phyloP scores from a whole-genome alignment of 768 basidiomycete species.

The Pleurotus cornucopiae region DNA sequence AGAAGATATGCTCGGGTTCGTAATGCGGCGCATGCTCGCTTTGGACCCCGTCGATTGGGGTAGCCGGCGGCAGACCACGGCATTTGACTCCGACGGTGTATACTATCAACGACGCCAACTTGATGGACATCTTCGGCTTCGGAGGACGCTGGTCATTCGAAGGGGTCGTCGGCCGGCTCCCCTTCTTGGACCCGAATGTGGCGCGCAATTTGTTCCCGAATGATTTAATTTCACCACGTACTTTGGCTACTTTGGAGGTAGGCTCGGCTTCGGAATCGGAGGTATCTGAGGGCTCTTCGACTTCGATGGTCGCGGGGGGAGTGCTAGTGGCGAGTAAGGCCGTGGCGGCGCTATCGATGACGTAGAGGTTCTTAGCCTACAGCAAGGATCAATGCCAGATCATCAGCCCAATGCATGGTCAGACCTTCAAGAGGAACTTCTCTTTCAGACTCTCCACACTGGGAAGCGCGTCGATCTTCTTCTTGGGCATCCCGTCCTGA shows the following conservation, averaged over 20 bases:
- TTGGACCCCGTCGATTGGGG: not conserved
- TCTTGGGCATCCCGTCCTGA: slow-evolving; percentile 38
- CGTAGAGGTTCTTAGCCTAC: slow-evolving; percentile 71
- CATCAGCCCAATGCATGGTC: slow-evolving; percentile 12
- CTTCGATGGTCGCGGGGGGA: slow-evolving; percentile 9
- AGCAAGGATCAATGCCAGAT: not conserved
- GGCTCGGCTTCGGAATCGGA: slow-evolving; percentile 5
- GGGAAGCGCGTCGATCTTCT: slow-evolving; percentile 55
- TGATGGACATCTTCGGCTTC: slow-evolving; percentile 65
- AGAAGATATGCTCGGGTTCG: slow-evolving; percentile 86
- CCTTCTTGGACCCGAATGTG: slow-evolving; percentile 9
- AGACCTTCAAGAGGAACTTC: slow-evolving; percentile 79
- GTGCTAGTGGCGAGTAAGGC: not conserved
- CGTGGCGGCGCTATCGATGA: slow-evolving; percentile 18
- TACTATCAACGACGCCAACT: slow-evolving; percentile 72
- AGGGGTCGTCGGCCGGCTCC: not conserved
- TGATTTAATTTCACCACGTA: slow-evolving; percentile 3
- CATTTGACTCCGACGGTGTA: slow-evolving; percentile 97
- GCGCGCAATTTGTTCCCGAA: slow-evolving; percentile 10
- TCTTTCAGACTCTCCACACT: slow-evolving; percentile 82
- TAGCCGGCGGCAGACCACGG: slow-evolving; percentile 51
- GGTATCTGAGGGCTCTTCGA: slow-evolving; percentile 3
- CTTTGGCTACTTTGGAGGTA: slow-evolving; percentile 1
- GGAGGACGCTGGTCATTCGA: not conserved
- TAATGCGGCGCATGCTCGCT: slow-evolving; percentile 78